Percentiles rank a stretch among this genome's conserved stretches.
Conservation (phyloP, 306 rosid species). For the cucumber (Cucumis sativus) region Cucumber_9930_V3 NC_026659.2:29338001-29338500, state of each 20-base stretch:
- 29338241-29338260: not conserved
- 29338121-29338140: not conserved
- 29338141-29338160: not conserved
- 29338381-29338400: slow-evolving; percentile 81
- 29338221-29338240: not conserved
- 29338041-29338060: slow-evolving; percentile 88
- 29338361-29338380: slow-evolving; percentile 79
- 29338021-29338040: slow-evolving; percentile 87
- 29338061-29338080: slow-evolving; percentile 15
- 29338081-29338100: not conserved
- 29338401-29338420: slow-evolving; percentile 40
- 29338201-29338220: not conserved
- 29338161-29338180: not conserved
- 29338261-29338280: not conserved
- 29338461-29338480: not conserved
- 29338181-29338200: not conserved
- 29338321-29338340: not conserved
- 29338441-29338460: not conserved
- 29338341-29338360: slow-evolving; percentile 77
- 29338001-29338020: slow-evolving; percentile 73
- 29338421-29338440: not conserved
- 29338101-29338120: not conserved
- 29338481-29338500: not conserved
- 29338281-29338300: not conserved
- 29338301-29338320: not conserved